Conservation (phyloP, 108 stramenopile genomes). For the Conticribra guillardii region DNA sequence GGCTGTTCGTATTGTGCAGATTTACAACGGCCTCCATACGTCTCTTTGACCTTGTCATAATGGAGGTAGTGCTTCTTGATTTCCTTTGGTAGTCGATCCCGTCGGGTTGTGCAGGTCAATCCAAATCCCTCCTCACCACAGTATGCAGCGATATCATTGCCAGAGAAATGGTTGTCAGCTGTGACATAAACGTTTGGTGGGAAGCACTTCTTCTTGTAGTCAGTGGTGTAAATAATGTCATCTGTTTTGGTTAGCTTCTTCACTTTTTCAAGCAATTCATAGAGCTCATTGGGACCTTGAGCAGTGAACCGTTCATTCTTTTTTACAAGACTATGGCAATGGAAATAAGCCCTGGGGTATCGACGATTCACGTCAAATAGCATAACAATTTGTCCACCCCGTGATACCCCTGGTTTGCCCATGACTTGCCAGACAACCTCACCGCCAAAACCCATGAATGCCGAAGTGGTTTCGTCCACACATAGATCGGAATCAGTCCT, state of each 20-base stretch:
- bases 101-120: constrained; percentile 5
- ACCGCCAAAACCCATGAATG: constrained; percentile 7
- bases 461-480: constrained; percentile 27
- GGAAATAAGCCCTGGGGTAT: constrained; percentile 13
- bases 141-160: background rate
- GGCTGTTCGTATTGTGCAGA: constrained; percentile 12
- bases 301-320: background rate
- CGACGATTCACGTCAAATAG: constrained; percentile 11
- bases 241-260: background rate
- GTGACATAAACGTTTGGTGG: background rate
- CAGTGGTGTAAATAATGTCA: background rate
- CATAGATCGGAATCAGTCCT: constrained; percentile 9
- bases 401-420: background rate
- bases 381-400: constrained; percentile 23
- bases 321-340: constrained; percentile 13
- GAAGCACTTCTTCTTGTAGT: constrained; percentile 12
- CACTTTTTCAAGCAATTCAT: background rate
- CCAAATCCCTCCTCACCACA: constrained; percentile 18
- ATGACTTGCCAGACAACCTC: constrained; percentile 8
- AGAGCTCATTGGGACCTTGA: constrained; percentile 12
- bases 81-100: constrained; percentile 11
- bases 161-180: constrained; percentile 31
- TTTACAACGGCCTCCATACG: background rate
- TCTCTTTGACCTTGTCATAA: background rate
- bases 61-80: constrained; percentile 10